Evolutionary conservation across 768 basidiomycete species (phyloP), one percentile per base, ranked within the genome.

Genomic region (Cystobasidium ongulense): DNA sequence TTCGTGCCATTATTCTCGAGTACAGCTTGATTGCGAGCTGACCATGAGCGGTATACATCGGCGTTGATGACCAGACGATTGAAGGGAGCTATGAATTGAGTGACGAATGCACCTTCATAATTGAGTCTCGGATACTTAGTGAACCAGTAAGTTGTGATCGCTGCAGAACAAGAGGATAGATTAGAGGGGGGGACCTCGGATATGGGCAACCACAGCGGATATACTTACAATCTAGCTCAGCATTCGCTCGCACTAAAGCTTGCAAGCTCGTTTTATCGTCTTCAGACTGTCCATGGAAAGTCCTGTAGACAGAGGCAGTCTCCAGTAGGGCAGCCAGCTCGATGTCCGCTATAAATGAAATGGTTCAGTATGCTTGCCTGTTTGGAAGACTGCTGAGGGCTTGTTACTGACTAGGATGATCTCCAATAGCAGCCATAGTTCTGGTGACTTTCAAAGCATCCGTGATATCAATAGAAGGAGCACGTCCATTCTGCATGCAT

Each of bases 401-500:
- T n/a, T n/a, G n/a, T n/a, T n/a, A 36, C 63, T 38, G 8, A 64
- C 63, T 71, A 10, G 68, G 68, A 54, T 36, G 36, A 59, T 71
- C 68, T 8, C 53, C 53, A 3, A 71, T 35, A 52, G 33, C 54
- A 29, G 68, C 68, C 23, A 71, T 53, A 7, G 68, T 38, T n/a
- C 68, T 53, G 2, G 68, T 71, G 35, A 54, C 50, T 59, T 71
- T 59, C 2, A 71, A 31, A 52, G 46, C 53, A 59, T 71, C 68
- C 29, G 53, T 54, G 2, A 71, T 11, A 54, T 71, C 68, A 38
- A 71, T 71, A 52, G 50, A 54, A 4, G 68, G 50, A 29, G 68
- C 68, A 11, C 68, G 52, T 38, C 68, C 68, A 59, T 71, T 71
- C 68, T 71, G 68, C 68, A 71, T 71, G 36, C 68, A 71, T 8